Conservation (phyloP, 2,329 filamentous ascomycete genomes). For the Colletotrichum trifolii region DNA sequence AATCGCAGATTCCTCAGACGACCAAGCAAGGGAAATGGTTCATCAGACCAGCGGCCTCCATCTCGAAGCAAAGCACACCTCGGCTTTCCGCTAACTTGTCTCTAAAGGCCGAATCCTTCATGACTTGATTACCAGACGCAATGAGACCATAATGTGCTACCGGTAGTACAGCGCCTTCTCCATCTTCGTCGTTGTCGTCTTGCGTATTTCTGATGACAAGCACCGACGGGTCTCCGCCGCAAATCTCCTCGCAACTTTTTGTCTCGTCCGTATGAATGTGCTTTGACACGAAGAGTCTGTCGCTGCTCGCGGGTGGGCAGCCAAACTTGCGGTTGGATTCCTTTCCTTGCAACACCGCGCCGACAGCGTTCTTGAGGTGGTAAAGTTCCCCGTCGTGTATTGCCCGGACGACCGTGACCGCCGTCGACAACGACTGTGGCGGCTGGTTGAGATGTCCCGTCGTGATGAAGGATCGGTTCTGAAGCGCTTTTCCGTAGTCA, state of each 20-base stretch:
- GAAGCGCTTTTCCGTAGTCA: constrained; percentile 35
- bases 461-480: constrained; percentile 11
- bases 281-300: not conserved
- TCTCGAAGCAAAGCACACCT: constrained; percentile 42
- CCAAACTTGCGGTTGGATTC: not conserved
- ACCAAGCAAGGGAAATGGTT: constrained; percentile 46
- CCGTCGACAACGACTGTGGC: not conserved
- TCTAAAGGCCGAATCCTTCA: constrained; percentile 46
- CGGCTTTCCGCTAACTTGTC: constrained; percentile 41
- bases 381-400: not conserved
- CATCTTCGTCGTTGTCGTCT: not conserved
- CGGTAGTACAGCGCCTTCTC: not conserved
- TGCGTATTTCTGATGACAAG: not conserved
- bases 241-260: too few relatives aligned
- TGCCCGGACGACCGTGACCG: not conserved
- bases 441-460: constrained; percentile 25
- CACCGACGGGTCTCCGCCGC: not conserved
- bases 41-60: constrained; percentile 45
- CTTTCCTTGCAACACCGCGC: not conserved
- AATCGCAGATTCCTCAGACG: constrained; percentile 53
- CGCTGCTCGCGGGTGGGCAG: not conserved
- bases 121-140: constrained; percentile 48
- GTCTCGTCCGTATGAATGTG: not conserved
- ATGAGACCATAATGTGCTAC: constrained; percentile 40
- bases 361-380: not conserved